These are phyloP conservation scores for Trichoderma sp. DNA, from an alignment of 2,329 filamentous ascomycete genomes.

Conservation along the genomic window DNA sequence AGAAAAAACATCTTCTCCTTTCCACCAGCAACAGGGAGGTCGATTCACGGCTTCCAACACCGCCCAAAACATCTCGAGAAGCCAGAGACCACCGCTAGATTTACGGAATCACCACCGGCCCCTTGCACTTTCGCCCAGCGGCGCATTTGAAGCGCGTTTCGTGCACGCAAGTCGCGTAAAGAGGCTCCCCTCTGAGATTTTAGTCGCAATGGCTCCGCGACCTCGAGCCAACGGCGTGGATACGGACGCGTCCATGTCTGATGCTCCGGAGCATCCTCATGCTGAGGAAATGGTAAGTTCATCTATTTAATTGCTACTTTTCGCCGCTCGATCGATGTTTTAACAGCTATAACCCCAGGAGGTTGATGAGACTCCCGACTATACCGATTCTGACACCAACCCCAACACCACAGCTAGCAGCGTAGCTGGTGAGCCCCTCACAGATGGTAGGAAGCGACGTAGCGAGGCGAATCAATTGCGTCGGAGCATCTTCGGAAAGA, in stretches of 20 bases:
- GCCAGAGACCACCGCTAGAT: neutral
- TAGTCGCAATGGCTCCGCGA: conserved; percentile 55
- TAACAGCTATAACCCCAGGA: conserved; percentile 43
- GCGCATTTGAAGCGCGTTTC: conserved; percentile 48
- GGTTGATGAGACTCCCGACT: conserved; percentile 66
- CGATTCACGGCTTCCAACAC: neutral
- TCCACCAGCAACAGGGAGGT: conserved; percentile 20
- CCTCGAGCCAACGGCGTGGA: conserved; percentile 56
- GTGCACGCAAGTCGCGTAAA: conserved; percentile 53
- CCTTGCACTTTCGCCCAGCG: conserved; percentile 9
- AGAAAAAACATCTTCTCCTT: conserved; percentile 37
- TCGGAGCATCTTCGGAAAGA: conserved; percentile 90
- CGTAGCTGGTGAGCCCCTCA: conserved; percentile 70
- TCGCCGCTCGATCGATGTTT: neutral
- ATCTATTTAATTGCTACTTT: neutral
- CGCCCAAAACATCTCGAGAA: neutral
- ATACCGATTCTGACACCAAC: conserved; percentile 67
- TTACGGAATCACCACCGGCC: neutral
- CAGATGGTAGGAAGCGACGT: conserved; percentile 81
- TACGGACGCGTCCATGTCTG: conserved; percentile 64
- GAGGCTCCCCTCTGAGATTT: conserved; percentile 39
- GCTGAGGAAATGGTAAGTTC: conserved; percentile 53
- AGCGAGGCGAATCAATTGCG: conserved; percentile 87
- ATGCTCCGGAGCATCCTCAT: conserved; percentile 52
- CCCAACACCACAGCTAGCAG: conserved; percentile 78